Conservation (phyloP, 192 early-diverging fungal species). For the Glomus cerebriforme region DNA sequence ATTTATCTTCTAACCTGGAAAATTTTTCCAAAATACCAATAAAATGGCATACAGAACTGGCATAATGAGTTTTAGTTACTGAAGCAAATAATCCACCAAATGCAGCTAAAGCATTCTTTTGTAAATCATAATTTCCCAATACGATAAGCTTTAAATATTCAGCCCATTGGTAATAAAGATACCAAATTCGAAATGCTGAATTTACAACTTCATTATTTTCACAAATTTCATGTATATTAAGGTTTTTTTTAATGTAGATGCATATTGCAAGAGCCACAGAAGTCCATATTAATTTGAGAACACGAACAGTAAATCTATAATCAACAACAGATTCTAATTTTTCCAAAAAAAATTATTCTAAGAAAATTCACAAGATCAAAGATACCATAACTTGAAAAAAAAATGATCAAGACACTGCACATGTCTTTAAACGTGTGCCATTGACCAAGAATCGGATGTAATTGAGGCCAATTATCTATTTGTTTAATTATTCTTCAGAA, state of each 20-base stretch:
- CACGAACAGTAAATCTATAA: not conserved
- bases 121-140: too few relatives aligned
- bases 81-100: too few relatives aligned
- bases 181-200: too few relatives aligned
- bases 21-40: too few relatives aligned
- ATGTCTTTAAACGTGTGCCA: conserved; percentile 2
- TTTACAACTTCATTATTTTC: not conserved
- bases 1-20: too few relatives aligned
- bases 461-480: not conserved
- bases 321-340: not conserved
- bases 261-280: not conserved
- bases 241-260: not conserved
- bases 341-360: not conserved
- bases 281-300: not conserved
- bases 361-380: not conserved
- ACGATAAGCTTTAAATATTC: not conserved
- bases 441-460: not conserved
- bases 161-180: not conserved
- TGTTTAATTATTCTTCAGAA: not conserved
- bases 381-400: conserved; percentile 6
- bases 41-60: too few relatives aligned
- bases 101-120: too few relatives aligned
- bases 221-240: not conserved
- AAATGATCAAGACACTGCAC: too few relatives aligned
- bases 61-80: too few relatives aligned